phyloP scores from a whole-genome alignment of 306 rosid species.

The Rosa lucieae region DNA sequence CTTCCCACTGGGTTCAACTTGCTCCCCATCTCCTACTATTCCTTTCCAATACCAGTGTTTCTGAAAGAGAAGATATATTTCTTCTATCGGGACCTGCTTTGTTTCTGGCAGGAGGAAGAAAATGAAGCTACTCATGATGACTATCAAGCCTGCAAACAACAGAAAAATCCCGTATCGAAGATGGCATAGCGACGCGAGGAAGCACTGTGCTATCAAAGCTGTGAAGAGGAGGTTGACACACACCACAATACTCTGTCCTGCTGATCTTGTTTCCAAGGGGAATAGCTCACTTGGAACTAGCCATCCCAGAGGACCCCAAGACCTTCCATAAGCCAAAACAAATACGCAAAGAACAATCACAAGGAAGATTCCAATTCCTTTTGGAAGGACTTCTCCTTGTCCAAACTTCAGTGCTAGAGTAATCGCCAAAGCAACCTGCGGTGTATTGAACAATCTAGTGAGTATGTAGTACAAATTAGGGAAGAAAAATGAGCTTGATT shows the following conservation, averaged over 20 bases:
- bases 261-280: slow-evolving; percentile 87
- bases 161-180: slow-evolving; percentile 86
- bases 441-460: not conserved
- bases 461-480: not conserved
- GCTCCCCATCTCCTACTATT: slow-evolving; percentile 37
- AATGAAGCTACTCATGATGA: slow-evolving; percentile 71
- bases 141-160: slow-evolving; percentile 65
- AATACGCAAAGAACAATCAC: slow-evolving; percentile 69
- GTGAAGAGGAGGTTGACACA: slow-evolving; percentile 92
- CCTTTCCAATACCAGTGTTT: slow-evolving; percentile 87
- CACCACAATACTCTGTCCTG: slow-evolving; percentile 94
- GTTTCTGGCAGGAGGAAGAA: slow-evolving; percentile 93
- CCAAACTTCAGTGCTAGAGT: slow-evolving; percentile 73
- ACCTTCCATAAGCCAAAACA: slow-evolving; percentile 96
- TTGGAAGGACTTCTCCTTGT: slow-evolving; percentile 65
- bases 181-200: slow-evolving; percentile 78
- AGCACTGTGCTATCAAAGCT: slow-evolving; percentile 86
- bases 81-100: slow-evolving; percentile 92
- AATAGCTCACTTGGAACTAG: slow-evolving; percentile 94
- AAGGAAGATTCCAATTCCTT: slow-evolving; percentile 61
- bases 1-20: slow-evolving; percentile 30
- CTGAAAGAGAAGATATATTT: slow-evolving; percentile 78
- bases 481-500: slow-evolving; percentile 3
- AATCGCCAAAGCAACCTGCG: slow-evolving; percentile 65
- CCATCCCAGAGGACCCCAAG: slow-evolving; percentile 99